Percentiles rank a stretch among this genome's conserved stretches.
phyloP scores from a whole-genome alignment of 176 grass and related monocot species.

The Otatea glauca region DNA sequence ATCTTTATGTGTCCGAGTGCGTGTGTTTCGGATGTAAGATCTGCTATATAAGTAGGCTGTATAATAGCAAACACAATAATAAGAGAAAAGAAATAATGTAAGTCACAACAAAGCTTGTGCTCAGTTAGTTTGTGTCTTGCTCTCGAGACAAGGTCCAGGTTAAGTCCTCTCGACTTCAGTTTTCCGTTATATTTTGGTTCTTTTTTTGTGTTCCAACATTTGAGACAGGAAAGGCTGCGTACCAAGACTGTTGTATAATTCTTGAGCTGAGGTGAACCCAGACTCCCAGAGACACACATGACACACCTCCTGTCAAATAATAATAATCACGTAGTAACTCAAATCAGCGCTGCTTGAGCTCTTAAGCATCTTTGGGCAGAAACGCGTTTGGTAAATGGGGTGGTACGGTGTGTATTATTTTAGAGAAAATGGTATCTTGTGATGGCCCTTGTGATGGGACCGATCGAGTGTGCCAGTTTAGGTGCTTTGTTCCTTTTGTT shows the following conservation, averaged over 20 bases:
- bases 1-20: no score
- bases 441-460: background rate
- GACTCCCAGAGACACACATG: no score
- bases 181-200: no score
- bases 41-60: no score
- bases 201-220: no score
- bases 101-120: no score
- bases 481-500: conserved; percentile 45
- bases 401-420: conserved; percentile 3
- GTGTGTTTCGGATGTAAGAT: no score
- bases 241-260: background rate
- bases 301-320: conserved; percentile 31
- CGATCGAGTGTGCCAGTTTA: conserved; percentile 14
- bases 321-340: conserved; percentile 30
- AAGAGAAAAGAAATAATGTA: no score
- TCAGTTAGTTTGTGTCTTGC: no score
- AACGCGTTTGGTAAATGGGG: background rate
- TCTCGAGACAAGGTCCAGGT: no score
- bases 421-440: conserved; percentile 3
- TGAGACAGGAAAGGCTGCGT: background rate
- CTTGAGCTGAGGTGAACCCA: background rate
- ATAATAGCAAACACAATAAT: no score
- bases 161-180: no score
- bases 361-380: background rate
- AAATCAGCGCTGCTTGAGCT: background rate